phyloP scores from a whole-genome alignment of 1,284 basidiomycete genomes.

The Austropuccinia psidii region DNA sequence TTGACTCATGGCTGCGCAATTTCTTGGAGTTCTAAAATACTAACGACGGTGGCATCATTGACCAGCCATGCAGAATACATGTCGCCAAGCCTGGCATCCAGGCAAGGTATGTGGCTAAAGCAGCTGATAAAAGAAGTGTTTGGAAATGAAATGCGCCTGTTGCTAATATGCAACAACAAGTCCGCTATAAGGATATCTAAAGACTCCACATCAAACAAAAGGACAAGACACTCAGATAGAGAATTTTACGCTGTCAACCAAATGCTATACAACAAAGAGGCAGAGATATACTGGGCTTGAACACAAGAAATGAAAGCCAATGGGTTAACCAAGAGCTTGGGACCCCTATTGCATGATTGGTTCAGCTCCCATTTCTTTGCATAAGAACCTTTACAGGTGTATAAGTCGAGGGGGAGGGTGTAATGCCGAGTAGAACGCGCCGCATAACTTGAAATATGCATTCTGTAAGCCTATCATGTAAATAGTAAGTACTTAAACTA shows the following conservation, averaged over 20 bases:
- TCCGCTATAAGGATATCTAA: not conserved
- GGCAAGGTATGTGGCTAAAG: not conserved
- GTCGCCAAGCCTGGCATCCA: not conserved
- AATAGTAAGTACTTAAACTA: too few relatives aligned
- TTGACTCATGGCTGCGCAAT: not conserved
- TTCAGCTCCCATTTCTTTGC: too few relatives aligned
- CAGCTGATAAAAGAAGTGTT: not conserved
- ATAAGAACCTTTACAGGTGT: too few relatives aligned
- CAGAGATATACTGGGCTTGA: too few relatives aligned
- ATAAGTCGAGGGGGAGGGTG: too few relatives aligned
- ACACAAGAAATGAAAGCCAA: too few relatives aligned
- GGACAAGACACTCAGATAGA: not conserved
- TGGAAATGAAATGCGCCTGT: too few relatives aligned
- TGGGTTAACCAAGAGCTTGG: too few relatives aligned
- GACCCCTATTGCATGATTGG: too few relatives aligned
- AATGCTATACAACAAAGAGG: not conserved
- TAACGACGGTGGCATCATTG: not conserved
- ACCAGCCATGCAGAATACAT: conserved; percentile 9
- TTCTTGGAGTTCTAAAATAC: not conserved
- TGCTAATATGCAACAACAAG: not conserved
- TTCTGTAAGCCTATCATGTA: too few relatives aligned
- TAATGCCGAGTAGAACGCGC: too few relatives aligned
- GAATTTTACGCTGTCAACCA: conserved; percentile 10
- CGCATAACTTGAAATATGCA: too few relatives aligned
- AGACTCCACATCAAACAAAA: conserved; percentile 14